Base-by-base conservation (phyloP, 1,284 basidiomycete genomes). In the Tylopilus orsonianus region DNA sequence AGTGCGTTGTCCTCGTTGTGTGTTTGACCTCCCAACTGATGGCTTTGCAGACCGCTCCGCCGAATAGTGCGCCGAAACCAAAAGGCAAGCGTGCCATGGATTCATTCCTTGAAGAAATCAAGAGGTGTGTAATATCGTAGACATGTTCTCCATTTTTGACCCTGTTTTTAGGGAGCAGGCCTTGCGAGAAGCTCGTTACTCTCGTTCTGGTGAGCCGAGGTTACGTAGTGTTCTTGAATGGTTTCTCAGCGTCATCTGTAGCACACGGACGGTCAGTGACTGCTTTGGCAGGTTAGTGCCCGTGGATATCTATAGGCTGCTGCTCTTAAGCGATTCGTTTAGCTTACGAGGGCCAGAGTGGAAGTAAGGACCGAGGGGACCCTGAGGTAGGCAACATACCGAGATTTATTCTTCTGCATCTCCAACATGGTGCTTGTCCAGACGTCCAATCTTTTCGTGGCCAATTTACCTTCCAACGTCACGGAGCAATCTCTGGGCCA, bases 21-120 rank as follows among this genome's bases (percentile, higher is more conserved):
- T 32, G 30, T 27, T 39, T 10, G 29, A 37, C 27, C 14, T 4
- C 29, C 13, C 16, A 20, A 12, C 45, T 55, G 37, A 56, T 46
- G 35, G 27, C 33, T 10, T 32, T 49, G 18, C 51, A 83, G 75
- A 75, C 75, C 1, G 84, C 87, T 22, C 80, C 85, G 3, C 63
- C 75, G 3, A 58, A 63, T 9, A 62, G 59, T 24, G 72, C 64
- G 19, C 75, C 83, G 0, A 88, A 81, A 60, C 83, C 87, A 0
- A 93, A 90, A 64, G 94, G 94, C 7, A 94, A 92, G 66, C 81
- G 93, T 39, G 91, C 89, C 0, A 97, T 97, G 91, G 93, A 96
- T 66, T 72, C 83, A 3, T 97, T 97, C 65, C 72, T 97, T 39
- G 91, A 95, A 60, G 93, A 96, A 69, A 90, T 97, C 54, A 97